Evolutionary conservation across 306 rosid species (phyloP).

Genomic region (Rosa multiflora): DNA sequence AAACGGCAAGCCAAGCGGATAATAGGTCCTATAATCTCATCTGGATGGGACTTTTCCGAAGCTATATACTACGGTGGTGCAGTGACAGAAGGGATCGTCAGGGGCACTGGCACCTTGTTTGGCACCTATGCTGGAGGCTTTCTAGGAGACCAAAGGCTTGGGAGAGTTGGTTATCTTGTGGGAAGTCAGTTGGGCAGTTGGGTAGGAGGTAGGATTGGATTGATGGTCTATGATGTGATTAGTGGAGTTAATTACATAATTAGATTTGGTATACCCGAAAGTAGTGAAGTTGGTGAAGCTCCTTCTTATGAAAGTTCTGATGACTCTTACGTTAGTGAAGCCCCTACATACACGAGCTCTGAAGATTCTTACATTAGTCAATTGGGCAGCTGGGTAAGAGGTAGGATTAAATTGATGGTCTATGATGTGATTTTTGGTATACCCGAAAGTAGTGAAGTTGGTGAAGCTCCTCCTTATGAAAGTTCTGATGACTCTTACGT

Average conservation of each 20-base stretch:
- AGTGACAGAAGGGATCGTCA: constrained; percentile 54
- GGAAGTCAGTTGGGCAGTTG: constrained; percentile 93
- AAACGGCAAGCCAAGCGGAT: constrained; percentile 59
- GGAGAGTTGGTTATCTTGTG: constrained; percentile 80
- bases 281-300: constrained; percentile 34
- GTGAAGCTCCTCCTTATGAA: constrained; percentile 27
- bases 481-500: constrained; percentile 24
- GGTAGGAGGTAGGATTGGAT: constrained; percentile 88
- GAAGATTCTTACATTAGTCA: constrained; percentile 43
- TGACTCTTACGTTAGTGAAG: constrained; percentile 28
- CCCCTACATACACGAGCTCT: constrained; percentile 23
- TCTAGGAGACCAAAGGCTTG: constrained; percentile 67
- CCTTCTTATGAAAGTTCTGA: constrained; percentile 27
- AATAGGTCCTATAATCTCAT: constrained; percentile 75
- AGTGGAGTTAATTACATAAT: constrained; percentile 69
- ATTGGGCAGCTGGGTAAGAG: constrained; percentile 89
- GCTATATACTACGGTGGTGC: constrained; percentile 84
- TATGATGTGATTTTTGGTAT: constrained; percentile 63
- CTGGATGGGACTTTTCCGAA: constrained; percentile 91
- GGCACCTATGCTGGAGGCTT: constrained; percentile 78
- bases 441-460: constrained; percentile 32
- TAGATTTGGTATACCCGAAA: constrained; percentile 34
- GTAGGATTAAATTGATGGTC: constrained; percentile 74
- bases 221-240: constrained; percentile 78
- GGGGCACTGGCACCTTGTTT: constrained; percentile 75